A percentile compares a stretch with the other conserved stretches of the same genome.
These are phyloP conservation scores for Peronospora belbahrii DNA, from an alignment of 352 stramenopile genomes.

Conservation along the genomic window DNA sequence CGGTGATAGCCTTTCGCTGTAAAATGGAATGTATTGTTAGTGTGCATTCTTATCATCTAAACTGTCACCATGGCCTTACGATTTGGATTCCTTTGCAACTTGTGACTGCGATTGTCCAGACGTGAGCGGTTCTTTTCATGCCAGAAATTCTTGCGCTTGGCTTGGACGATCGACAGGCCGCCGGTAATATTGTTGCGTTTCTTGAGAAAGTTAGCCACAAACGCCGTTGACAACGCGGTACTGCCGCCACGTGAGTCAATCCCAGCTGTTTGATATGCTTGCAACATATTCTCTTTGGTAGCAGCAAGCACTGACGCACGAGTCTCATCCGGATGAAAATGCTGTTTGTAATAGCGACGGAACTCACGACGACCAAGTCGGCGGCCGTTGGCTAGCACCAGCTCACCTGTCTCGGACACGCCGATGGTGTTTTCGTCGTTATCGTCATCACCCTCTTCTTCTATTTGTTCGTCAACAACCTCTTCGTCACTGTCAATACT, in stretches of 20 bases:
- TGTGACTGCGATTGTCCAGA: constrained; percentile 76
- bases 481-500: constrained; percentile 71
- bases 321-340: constrained; percentile 70
- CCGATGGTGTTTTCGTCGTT: constrained; percentile 44
- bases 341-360: constrained; percentile 87
- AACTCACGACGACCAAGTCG: constrained; percentile 86
- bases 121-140: constrained; percentile 76
- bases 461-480: constrained; percentile 41
- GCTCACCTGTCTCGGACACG: constrained; percentile 85
- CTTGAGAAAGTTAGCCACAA: constrained; percentile 73
- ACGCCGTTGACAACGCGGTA: constrained; percentile 66
- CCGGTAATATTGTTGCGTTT: constrained; percentile 78
- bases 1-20: background rate
- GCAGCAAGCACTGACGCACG: constrained; percentile 68
- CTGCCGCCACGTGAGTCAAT: constrained; percentile 50
- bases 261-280: constrained; percentile 65
- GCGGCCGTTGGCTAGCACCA: constrained; percentile 78
- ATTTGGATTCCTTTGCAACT: constrained; percentile 81
- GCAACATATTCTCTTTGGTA: constrained; percentile 70
- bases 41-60: constrained; percentile 33
- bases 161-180: constrained; percentile 64
- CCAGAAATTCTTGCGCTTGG: constrained; percentile 57
- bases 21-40: constrained; percentile 10
- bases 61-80: constrained; percentile 67
- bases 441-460: constrained; percentile 44